Evolutionary conservation across 768 basidiomycete species (phyloP).

Genomic region (Sporobolomyces roseus): DNA sequence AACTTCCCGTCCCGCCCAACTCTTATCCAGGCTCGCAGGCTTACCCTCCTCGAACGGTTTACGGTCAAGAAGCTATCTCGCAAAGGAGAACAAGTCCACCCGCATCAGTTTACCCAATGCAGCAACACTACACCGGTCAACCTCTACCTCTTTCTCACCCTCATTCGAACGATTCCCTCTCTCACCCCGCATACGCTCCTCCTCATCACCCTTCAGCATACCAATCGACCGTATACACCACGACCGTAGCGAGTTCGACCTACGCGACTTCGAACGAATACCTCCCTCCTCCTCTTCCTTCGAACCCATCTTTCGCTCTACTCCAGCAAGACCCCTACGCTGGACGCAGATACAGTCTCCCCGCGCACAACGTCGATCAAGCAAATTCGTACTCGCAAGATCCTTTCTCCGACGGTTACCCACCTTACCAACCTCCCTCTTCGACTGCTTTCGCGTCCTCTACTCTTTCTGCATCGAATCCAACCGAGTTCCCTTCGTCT

Average conservation of each 20-base stretch:
- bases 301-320: not conserved
- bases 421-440: constrained; percentile 3
- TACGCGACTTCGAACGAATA: too few species aligned
- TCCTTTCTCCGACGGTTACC: constrained; percentile 2
- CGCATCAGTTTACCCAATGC: not conserved
- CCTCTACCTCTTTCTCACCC: not conserved
- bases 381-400: not conserved
- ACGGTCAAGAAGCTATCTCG: constrained; percentile 12
- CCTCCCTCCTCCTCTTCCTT: too few species aligned
- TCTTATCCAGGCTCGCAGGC: not conserved
- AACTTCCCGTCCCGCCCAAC: not conserved
- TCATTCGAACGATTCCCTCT: not conserved
- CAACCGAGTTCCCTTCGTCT: not conserved
- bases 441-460: constrained; percentile 5
- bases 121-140: not conserved
- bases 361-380: not conserved
- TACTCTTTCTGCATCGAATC: not conserved
- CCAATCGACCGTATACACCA: constrained; percentile 10
- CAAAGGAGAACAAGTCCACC: not conserved
- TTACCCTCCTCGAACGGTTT: not conserved
- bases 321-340: not conserved
- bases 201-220: not conserved
- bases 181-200: not conserved
- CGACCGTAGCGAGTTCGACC: constrained; percentile 12
- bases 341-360: constrained; percentile 1